phyloP scores from a whole-genome alignment of 805 yeast species.

The Lipomyces yamadae region DNA sequence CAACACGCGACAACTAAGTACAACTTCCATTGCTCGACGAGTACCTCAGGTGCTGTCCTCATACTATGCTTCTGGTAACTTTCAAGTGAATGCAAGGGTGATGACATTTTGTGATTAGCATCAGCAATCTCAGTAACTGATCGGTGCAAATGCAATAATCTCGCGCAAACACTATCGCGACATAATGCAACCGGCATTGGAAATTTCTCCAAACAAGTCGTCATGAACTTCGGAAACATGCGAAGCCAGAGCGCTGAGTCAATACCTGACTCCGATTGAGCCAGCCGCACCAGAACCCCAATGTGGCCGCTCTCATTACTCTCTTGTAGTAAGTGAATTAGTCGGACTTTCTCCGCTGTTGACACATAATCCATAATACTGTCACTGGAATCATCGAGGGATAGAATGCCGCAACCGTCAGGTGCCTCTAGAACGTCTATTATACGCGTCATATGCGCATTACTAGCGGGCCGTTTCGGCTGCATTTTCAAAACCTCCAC shows the following conservation, averaged over 20 bases:
- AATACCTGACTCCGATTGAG: constrained; percentile 91
- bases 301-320: constrained; percentile 49
- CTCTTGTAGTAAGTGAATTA: constrained; percentile 59
- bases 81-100: constrained; percentile 29
- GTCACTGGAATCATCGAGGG: constrained; percentile 5
- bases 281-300: constrained; percentile 73
- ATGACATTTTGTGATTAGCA: constrained; percentile 31
- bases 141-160: constrained; percentile 75
- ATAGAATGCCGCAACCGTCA: constrained; percentile 67
- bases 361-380: constrained; percentile 50
- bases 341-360: constrained; percentile 77
- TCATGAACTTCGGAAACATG: constrained; percentile 75
- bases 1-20: constrained; percentile 90
- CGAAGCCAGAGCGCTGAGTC: constrained; percentile 97
- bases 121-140: constrained; percentile 43
- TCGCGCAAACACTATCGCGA: constrained; percentile 84
- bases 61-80: constrained; percentile 41
- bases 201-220: constrained; percentile 72
- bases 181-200: constrained; percentile 95
- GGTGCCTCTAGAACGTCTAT: constrained; percentile 75
- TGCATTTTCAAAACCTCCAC: constrained; percentile 42
- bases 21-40: constrained; percentile 86
- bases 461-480: constrained; percentile 24
- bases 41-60: constrained; percentile 59
- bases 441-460: constrained; percentile 42